Evolutionary conservation across 148 eudicot species (phyloP).

Genomic region (Vaccinium macrocarpon): DNA sequence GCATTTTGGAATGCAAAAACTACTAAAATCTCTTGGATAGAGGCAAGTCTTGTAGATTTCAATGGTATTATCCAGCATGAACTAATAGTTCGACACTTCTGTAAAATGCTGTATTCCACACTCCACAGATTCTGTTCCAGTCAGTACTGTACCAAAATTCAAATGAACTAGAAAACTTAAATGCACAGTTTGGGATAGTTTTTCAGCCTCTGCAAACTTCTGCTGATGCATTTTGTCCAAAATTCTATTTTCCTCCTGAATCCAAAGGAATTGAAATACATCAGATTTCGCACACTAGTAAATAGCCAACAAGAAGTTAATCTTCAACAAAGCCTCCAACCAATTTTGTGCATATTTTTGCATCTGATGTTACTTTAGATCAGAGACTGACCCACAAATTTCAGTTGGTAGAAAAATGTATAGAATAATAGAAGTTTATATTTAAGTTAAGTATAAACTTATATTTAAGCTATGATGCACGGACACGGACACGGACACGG

Average conservation of each 20-base stretch:
- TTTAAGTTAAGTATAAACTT: no score
- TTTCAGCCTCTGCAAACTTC: constrained; percentile 93
- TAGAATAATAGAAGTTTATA: no score
- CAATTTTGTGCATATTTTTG: no score
- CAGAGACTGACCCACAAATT: not conserved
- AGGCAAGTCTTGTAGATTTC: not conserved
- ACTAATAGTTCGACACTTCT: not conserved
- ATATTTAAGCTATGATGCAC: no score
- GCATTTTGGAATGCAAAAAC: not conserved
- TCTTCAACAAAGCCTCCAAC: no score
- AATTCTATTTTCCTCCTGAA: constrained; percentile 89
- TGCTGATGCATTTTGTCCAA: constrained; percentile 91
- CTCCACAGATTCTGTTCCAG: not conserved
- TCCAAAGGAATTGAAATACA: constrained; percentile 12
- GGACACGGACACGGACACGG: no score
- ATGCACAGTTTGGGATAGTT: constrained; percentile 77
- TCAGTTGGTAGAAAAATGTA: no score
- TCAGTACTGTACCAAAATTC: not conserved
- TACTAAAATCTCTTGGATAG: not conserved
- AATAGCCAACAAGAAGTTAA: not conserved
- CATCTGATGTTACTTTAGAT: not conserved
- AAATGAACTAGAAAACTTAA: not conserved
- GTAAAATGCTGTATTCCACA: not conserved
- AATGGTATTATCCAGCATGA: not conserved
- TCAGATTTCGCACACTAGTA: constrained; percentile 2